Evolutionary conservation across 805 yeast species (phyloP).

Genomic region (Metschnikowia cubensis): DNA sequence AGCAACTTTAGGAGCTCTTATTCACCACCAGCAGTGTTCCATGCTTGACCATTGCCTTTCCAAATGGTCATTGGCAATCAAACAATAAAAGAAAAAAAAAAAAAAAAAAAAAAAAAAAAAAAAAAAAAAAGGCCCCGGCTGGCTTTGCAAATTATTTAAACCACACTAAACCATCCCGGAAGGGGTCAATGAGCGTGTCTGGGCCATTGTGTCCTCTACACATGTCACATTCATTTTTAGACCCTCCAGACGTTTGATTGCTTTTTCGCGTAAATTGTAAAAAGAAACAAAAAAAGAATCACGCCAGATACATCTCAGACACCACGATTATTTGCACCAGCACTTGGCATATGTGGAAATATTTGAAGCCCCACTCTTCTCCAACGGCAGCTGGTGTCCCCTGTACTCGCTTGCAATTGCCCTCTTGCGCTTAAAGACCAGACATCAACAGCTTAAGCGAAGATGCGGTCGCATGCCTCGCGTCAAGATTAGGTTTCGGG

Average conservation of each 20-base stretch:
- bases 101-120: too few relatives aligned
- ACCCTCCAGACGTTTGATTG: conserved; percentile 1
- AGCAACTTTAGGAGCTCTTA: background rate
- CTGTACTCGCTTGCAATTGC: background rate
- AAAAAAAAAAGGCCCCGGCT: background rate
- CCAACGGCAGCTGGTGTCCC: background rate
- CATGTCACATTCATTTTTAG: background rate
- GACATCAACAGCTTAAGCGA: conserved; percentile 1
- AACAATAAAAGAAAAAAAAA: too few relatives aligned
- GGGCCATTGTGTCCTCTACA: background rate
- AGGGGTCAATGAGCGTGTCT: background rate
- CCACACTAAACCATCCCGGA: background rate
- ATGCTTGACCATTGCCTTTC: background rate
- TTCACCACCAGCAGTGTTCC: background rate
- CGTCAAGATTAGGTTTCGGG: conserved; percentile 2
- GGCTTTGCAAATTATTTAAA: background rate
- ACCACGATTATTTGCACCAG: background rate
- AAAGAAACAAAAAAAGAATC: conserved; percentile 1
- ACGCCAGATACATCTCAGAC: background rate
- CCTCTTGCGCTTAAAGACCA: background rate
- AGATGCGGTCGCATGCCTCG: conserved; percentile 1
- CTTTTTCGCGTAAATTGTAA: conserved; percentile 2
- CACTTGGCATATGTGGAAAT: background rate
- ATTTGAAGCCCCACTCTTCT: background rate
- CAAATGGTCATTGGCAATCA: background rate